Evolutionary conservation across 257 asterid species (phyloP).

Genomic region (Solanum pimpinellifolium): DNA sequence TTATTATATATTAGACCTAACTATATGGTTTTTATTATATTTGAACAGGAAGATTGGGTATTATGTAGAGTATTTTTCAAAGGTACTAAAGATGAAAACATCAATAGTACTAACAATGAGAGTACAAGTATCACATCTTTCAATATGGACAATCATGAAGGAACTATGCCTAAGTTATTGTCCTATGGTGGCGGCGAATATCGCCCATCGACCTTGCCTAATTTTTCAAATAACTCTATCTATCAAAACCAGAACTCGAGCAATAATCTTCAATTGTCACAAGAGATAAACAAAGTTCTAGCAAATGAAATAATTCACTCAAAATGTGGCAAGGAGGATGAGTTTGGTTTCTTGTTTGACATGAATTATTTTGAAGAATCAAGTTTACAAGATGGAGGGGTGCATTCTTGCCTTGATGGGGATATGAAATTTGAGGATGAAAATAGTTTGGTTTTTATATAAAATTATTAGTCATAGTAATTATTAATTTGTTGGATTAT

Average conservation of each 20-base stretch:
- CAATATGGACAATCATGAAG: background rate
- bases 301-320: slow-evolving; percentile 1
- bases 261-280: slow-evolving; percentile 8
- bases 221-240: background rate
- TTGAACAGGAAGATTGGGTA: slow-evolving; percentile 84
- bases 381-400: background rate
- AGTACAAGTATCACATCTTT: background rate
- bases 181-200: background rate
- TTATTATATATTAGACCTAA: background rate
- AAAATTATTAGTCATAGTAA: background rate
- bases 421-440: slow-evolving; percentile 23
- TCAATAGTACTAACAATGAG: background rate
- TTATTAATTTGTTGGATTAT: background rate
- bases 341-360: slow-evolving; percentile 20
- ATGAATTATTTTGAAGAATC: slow-evolving; percentile 20
- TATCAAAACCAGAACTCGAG: slow-evolving; percentile 12
- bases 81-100: slow-evolving; percentile 31
- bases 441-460: slow-evolving; percentile 27
- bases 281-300: background rate
- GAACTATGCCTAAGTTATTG: background rate
- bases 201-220: slow-evolving; percentile 3
- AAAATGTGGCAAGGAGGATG: slow-evolving; percentile 17
- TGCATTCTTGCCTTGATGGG: slow-evolving; percentile 2
- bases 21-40: background rate
- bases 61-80: slow-evolving; percentile 66